Base-by-base conservation (phyloP, 345 rosid species). In the Populus nigra region DNA sequence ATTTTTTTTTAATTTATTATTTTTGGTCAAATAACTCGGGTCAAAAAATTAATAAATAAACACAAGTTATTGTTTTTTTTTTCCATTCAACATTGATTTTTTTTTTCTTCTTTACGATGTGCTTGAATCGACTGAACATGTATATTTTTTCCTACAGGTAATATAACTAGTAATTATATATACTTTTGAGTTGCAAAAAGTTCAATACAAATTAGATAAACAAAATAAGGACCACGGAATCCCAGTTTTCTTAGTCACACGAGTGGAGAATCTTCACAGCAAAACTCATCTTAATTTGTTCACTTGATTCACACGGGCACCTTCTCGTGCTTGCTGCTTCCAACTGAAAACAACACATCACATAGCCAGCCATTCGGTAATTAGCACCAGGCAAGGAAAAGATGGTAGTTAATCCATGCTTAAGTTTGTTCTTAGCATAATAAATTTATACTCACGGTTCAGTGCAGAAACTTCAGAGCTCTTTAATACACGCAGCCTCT, bases 401-500 rank as follows among this genome's bases (percentile, higher is more conserved):
- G 11, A 59, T 3, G 7, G 8, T 2, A 8, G 57, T 18, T 17
- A 18, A 49, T 49, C 55, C 17, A 17, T 17, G 22, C 55, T 18
- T 38, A 35, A 29, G 35, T 33, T 33, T 33, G 35, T 33, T 33
- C 35, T 33, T 33, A 3, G 5, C 27, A 39, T 38, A 68, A 3
- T 18, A 11, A 57, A 71, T 23, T 33, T 33, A 33, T 18, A 78
- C 91, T 84, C 68, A 86, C 93, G 68, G 83, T 80, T 82, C 41
- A 86, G 68, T 0, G 86, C 84, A 66, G 92, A 87, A 71, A 92
- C 87, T 67, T 91, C 97, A 15, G 95, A 86, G 88, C 88, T 92
- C 88, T 91, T 96, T 87, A 93, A 83, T 75, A 91, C 94, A 4
- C 98, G 94, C 71, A 96, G 86, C 86, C 99, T 91, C 91, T 89